These are phyloP conservation scores for Fusarium coffeatum DNA, from an alignment of 2,329 filamentous ascomycete genomes.

Conservation along the genomic window DNA sequence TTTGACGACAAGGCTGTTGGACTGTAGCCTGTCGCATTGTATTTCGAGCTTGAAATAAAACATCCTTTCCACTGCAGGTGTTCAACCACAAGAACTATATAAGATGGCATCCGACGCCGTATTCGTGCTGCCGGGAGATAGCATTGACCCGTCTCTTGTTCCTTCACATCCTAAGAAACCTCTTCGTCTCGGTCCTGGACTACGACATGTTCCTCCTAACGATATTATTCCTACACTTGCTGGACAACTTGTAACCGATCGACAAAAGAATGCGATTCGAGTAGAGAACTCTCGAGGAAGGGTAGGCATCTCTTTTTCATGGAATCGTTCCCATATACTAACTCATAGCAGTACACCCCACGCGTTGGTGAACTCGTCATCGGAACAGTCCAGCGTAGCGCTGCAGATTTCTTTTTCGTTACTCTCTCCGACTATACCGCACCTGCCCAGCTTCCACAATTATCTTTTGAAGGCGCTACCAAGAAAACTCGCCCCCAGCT, in stretches of 20 bases:
- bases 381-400: conserved; percentile 81
- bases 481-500: conserved; percentile 92
- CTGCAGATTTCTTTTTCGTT: conserved; percentile 83
- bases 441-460: conserved; percentile 79
- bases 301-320: conserved; percentile 57
- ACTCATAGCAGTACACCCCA: conserved; percentile 74
- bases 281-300: conserved; percentile 78
- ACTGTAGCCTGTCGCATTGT: conserved; percentile 32
- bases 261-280: conserved; percentile 80
- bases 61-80: background rate
- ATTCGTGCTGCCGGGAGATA: conserved; percentile 85
- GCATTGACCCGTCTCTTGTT: conserved; percentile 72
- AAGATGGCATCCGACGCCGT: conserved; percentile 68
- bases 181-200: conserved; percentile 83
- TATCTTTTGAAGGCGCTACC: conserved; percentile 92
- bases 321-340: background rate
- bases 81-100: conserved; percentile 9
- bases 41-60: conserved; percentile 5
- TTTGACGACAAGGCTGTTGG: conserved; percentile 23
- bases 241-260: conserved; percentile 74
- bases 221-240: conserved; percentile 76
- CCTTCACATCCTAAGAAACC: conserved; percentile 76
- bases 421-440: conserved; percentile 74
- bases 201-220: conserved; percentile 83
- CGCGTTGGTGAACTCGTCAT: conserved; percentile 87